Base-by-base conservation (phyloP, 306 rosid species). In the Urtica urens region DNA sequence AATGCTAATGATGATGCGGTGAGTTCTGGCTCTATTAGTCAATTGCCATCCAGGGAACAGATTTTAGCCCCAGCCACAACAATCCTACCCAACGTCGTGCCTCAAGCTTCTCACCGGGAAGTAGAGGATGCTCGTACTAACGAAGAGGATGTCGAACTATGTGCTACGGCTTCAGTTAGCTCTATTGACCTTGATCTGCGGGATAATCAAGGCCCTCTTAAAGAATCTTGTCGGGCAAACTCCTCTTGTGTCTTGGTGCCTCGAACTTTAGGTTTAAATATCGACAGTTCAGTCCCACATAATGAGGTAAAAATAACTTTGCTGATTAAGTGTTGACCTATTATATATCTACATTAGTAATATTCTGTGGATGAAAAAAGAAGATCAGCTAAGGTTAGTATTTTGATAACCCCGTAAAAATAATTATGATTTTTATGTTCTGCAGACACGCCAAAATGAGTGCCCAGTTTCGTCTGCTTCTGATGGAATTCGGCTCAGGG, bases 181-280 rank as follows among this genome's bases (percentile, higher is more conserved):
- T 63, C 10, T 57, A 51, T 57, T 50, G 43, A 33, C 47, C 38
- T 53, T 9, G 61, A 62, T 43, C 75, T 57, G 59, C 72, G 65
- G 59, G 79, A 70, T 45, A 65, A 48, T 53, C 42, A 56, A 27
- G 66, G 60, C 54, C 20, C 63, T 58, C 60, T 51, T 55, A 66
- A 20, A 55, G 77, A 61, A 65, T 50, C 52, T 53, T 16, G 78
- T 10, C 66, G 23, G 62, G 58, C 16, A 42, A 31, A 45, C 18
- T 38, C 43, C 21, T 57, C 62, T 35, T 49, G 60, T 55, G 33
- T 42, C n/a, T n/a, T n/a, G 65, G 53, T 51, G 44, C 70, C 59
- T 28, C 43, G 50, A 54, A 30, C 49, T n/a, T n/a, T n/a, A 20
- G 51, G 58, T 40, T 26, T 55, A 30, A 35, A 46, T 51, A 30